Percentiles rank a stretch among this genome's conserved stretches.
Evolutionary conservation across 2,329 filamentous ascomycete genomes (phyloP).

Genomic region (Didymella keratinophila): DNA sequence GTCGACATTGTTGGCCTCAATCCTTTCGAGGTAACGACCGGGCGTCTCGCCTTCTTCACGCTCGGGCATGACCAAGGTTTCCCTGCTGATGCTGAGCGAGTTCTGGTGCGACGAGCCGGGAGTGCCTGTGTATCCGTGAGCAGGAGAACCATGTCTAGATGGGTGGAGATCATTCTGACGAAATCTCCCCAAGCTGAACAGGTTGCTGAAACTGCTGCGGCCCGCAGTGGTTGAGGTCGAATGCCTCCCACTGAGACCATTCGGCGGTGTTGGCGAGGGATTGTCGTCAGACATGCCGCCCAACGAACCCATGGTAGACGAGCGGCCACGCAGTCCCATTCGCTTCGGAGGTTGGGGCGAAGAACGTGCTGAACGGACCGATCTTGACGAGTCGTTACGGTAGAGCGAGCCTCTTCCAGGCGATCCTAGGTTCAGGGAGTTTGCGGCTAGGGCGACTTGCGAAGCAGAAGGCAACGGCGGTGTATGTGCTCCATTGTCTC

Average conservation of each 20-base stretch:
- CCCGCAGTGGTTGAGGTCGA: slow-evolving; percentile 86
- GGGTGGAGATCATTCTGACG: slow-evolving; percentile 78
- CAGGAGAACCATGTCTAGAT: slow-evolving; percentile 66
- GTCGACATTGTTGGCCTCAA: slow-evolving; percentile 80
- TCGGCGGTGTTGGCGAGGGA: slow-evolving; percentile 65
- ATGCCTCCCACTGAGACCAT: slow-evolving; percentile 63
- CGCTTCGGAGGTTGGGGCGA: slow-evolving; percentile 63
- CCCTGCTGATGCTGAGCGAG: slow-evolving; percentile 78
- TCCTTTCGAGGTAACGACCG: slow-evolving; percentile 82
- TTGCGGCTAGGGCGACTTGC: slow-evolving; percentile 60
- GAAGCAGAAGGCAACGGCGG: slow-evolving; percentile 59
- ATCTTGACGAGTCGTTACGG: slow-evolving; percentile 68
- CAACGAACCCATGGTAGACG: slow-evolving; percentile 88
- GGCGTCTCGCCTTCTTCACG: slow-evolving; percentile 88
- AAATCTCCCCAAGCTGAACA: slow-evolving; percentile 79
- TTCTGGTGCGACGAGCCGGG: slow-evolving; percentile 82
- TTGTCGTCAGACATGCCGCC: slow-evolving; percentile 76
- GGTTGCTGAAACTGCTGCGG: slow-evolving; percentile 89
- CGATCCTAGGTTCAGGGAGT: slow-evolving; percentile 56
- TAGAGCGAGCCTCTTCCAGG: slow-evolving; percentile 57
- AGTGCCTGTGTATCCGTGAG: slow-evolving; percentile 67
- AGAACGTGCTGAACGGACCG: slow-evolving; percentile 70
- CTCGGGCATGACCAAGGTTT: slow-evolving; percentile 75
- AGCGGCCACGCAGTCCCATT: slow-evolving; percentile 73
- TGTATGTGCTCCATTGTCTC: slow-evolving; percentile 39